Evolutionary conservation across 2,329 filamentous ascomycete genomes (phyloP).

Genomic region (Cadophora gregata): DNA sequence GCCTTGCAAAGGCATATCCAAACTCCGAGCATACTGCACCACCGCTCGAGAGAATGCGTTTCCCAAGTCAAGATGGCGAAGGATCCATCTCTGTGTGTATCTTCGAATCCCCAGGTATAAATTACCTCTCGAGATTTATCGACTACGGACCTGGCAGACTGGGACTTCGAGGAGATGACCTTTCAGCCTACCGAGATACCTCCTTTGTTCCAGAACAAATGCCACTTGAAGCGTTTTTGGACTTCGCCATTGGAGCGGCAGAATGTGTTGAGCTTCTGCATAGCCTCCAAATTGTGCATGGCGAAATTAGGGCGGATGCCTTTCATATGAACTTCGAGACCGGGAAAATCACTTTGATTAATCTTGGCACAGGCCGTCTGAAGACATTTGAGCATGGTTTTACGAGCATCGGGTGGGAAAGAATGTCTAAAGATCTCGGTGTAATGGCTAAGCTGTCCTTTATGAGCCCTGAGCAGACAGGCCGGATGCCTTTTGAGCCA

Average conservation of each 20-base stretch:
- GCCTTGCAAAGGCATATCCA: slow-evolving; percentile 74
- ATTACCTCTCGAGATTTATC: slow-evolving; percentile 73
- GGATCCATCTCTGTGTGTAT: slow-evolving; percentile 78
- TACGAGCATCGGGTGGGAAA: slow-evolving; percentile 84
- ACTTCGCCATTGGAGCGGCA: slow-evolving; percentile 88
- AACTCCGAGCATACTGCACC: slow-evolving; percentile 77
- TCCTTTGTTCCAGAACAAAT: slow-evolving; percentile 61
- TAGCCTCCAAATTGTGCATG: slow-evolving; percentile 83
- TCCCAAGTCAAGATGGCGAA: slow-evolving; percentile 73
- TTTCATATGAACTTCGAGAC: slow-evolving; percentile 83
- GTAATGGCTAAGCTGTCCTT: slow-evolving; percentile 89
- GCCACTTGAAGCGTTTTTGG: slow-evolving; percentile 77
- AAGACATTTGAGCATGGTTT: slow-evolving; percentile 90
- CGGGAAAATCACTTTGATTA: slow-evolving; percentile 77
- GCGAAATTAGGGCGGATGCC: slow-evolving; percentile 87
- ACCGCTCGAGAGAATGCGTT: slow-evolving; percentile 78
- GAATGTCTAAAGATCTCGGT: slow-evolving; percentile 80
- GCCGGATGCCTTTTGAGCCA: slow-evolving; percentile 88
- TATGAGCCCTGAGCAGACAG: slow-evolving; percentile 94
- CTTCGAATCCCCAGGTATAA: slow-evolving; percentile 78
- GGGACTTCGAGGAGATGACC: slow-evolving; percentile 55
- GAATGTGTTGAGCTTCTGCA: slow-evolving; percentile 88
- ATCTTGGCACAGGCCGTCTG: slow-evolving; percentile 81
- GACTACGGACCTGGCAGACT: slow-evolving; percentile 74
- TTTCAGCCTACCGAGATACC: slow-evolving; percentile 39